Base-by-base conservation (phyloP, 192 early-diverging fungal species). In the Coemansia sp. region DNA sequence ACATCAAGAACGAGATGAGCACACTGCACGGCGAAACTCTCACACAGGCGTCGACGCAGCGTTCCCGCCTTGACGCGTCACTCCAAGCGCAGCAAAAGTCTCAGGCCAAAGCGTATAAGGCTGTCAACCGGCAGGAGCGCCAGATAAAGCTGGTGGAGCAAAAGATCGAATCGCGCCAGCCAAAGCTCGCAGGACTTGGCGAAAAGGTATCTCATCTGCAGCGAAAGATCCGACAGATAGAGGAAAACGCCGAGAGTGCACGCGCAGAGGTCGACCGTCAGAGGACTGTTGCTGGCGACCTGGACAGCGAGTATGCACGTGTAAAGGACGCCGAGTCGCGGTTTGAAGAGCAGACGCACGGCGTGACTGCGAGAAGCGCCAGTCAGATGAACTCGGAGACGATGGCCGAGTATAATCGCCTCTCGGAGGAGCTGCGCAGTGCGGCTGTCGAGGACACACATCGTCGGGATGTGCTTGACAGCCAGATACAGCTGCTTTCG, bases 191-290 rank as follows among this genome's bases (percentile, higher is more conserved):
- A 2, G 61, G 70, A 28, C 64, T 93, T 28, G 86, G 88, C 42
- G 93, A 95, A 62, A 89, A 91, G 71, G 77, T 92, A 7, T 58
- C 74, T 30, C 88, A 96, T 79, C 67, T 85, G 28, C 65, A 81
- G 55, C 85, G 86, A 60, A 95, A 94, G 70, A 70, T 85, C 1
- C 70, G 65, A 41, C 84, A 85, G 55, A 82, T 85, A 7, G 75
- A 85, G 48, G 75, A 89, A 37, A 88, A 88, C 65, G 64, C 83
- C 29, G 61, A 64, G 52, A 77, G 81, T 31, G 75, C 84, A 25
- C 60, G 75, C 48, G 64, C 57, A 11, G 88, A 91, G 34, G 63
- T 63, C 27, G 83, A 71, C 14, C 80, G 85, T 30, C 86, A 92
- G 74, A 76, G 57, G 10, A 36, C 48, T 23, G 67, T 68, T 8